Evolutionary conservation across 805 yeast genomes (phyloP).

Genomic region (Candida oleophila): DNA sequence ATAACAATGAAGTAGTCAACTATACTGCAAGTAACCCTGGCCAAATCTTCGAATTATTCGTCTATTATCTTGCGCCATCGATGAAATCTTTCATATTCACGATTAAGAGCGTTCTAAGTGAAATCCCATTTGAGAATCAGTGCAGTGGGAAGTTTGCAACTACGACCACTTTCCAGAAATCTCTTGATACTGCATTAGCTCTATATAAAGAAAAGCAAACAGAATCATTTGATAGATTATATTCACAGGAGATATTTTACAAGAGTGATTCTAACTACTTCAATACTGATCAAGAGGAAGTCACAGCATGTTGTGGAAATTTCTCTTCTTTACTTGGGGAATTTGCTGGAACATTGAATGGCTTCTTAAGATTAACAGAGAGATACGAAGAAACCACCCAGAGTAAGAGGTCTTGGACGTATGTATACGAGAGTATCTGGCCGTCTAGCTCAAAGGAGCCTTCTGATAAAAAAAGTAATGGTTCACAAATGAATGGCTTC

Average conservation of each 20-base stretch:
- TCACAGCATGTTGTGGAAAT: constrained; percentile 82
- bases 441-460: no score
- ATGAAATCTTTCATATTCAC: constrained; percentile 65
- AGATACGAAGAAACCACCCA: constrained; percentile 32
- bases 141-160: constrained; percentile 32
- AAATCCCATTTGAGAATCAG: constrained; percentile 52
- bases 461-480: background rate
- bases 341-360: constrained; percentile 56
- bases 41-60: constrained; percentile 65
- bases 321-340: constrained; percentile 65
- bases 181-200: constrained; percentile 51
- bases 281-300: constrained; percentile 70
- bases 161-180: constrained; percentile 44
- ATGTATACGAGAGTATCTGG: constrained; percentile 29
- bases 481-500: background rate
- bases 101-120: constrained; percentile 57
- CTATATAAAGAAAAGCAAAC: constrained; percentile 58
- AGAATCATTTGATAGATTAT: constrained; percentile 56
- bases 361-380: constrained; percentile 45
- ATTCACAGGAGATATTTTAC: constrained; percentile 51
- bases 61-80: constrained; percentile 70
- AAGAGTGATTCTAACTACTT: constrained; percentile 24
- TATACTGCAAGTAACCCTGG: constrained; percentile 27
- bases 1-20: constrained; percentile 21
- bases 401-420: constrained; percentile 41